Evolutionary conservation across 1,284 basidiomycete genomes (phyloP).

Genomic region (Pseudozyma sp.): DNA sequence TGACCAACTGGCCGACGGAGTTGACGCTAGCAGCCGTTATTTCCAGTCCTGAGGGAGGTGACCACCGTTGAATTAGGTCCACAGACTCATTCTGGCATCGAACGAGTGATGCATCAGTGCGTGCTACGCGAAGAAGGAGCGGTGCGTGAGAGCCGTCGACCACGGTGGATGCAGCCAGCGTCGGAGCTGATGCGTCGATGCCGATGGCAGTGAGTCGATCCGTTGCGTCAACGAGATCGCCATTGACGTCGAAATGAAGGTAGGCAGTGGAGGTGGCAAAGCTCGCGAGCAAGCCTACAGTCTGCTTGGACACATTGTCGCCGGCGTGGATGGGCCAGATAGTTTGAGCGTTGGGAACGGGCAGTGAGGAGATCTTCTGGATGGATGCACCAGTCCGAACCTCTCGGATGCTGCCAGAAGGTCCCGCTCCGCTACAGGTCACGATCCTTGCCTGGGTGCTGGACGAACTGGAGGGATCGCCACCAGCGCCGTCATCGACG

Average conservation of each 20-base stretch:
- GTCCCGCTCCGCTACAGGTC: slow-evolving; percentile 87
- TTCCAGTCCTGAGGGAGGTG: slow-evolving; percentile 17
- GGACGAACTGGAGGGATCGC: slow-evolving; percentile 23
- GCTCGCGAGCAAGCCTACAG: slow-evolving; percentile 27
- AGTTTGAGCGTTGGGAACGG: slow-evolving; percentile 23
- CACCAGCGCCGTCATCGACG: slow-evolving; percentile 79
- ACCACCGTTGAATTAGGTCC: slow-evolving; percentile 17
- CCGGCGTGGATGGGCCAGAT: slow-evolving; percentile 39
- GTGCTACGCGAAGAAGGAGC: slow-evolving; percentile 20
- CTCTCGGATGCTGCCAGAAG: slow-evolving; percentile 82
- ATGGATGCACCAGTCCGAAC: slow-evolving; percentile 88
- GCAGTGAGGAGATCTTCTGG: slow-evolving; percentile 72
- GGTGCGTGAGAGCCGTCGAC: not conserved
- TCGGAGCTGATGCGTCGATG: slow-evolving; percentile 9
- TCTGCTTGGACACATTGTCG: slow-evolving; percentile 7
- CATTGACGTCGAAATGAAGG: slow-evolving; percentile 27
- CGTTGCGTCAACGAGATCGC: slow-evolving; percentile 36
- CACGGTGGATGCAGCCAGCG: slow-evolving; percentile 20
- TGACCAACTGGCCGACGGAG: slow-evolving; percentile 76
- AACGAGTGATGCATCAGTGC: slow-evolving; percentile 21
- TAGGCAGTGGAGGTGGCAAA: slow-evolving; percentile 37
- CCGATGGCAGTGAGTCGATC: slow-evolving; percentile 17
- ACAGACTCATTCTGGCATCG: slow-evolving; percentile 7
- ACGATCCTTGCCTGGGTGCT: slow-evolving; percentile 80
- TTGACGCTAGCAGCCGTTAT: slow-evolving; percentile 70